phyloP scores from a whole-genome alignment of 23 red algal species.

The Gracilaria domingensis region DNA sequence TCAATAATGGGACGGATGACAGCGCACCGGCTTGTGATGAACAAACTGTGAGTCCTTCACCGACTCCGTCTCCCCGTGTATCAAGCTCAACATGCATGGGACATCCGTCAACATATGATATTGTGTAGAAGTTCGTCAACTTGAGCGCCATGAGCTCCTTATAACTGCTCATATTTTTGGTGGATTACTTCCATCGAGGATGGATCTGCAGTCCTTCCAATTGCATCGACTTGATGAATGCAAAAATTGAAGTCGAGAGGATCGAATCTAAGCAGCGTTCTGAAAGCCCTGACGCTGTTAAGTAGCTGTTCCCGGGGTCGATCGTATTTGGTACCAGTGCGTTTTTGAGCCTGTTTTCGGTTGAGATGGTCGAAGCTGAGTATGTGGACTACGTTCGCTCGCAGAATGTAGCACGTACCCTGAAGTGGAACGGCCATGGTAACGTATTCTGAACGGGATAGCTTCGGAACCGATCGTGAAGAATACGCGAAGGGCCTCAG shows the following conservation, averaged over 20 bases:
- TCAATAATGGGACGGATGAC: constrained; percentile 56
- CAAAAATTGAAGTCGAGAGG: not conserved
- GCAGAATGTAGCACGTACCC: not conserved
- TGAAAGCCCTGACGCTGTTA: not conserved
- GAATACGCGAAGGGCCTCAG: not conserved
- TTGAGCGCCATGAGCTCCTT: constrained; percentile 41
- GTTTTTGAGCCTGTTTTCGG: constrained; percentile 47
- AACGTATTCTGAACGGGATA: not conserved
- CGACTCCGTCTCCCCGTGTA: not conserved
- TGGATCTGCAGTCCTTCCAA: constrained; percentile 21
- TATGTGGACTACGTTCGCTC: constrained; percentile 53
- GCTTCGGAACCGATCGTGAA: not conserved
- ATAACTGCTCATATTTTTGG: constrained; percentile 11
- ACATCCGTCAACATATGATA: not conserved
- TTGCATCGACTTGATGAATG: constrained; percentile 25
- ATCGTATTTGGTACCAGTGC: constrained; percentile 39
- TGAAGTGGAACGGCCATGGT: not conserved
- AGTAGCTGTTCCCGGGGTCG: constrained; percentile 27
- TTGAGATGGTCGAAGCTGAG: constrained; percentile 8
- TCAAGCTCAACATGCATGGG: not conserved
- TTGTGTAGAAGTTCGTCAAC: constrained; percentile 49
- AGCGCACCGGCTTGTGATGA: constrained; percentile 48
- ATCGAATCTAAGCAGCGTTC: not conserved
- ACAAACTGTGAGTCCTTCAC: constrained; percentile 6
- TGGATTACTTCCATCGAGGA: constrained; percentile 40